Evolutionary conservation across 2,329 filamentous ascomycete species (phyloP).

Genomic region (Sordariomycetes sp.): DNA sequence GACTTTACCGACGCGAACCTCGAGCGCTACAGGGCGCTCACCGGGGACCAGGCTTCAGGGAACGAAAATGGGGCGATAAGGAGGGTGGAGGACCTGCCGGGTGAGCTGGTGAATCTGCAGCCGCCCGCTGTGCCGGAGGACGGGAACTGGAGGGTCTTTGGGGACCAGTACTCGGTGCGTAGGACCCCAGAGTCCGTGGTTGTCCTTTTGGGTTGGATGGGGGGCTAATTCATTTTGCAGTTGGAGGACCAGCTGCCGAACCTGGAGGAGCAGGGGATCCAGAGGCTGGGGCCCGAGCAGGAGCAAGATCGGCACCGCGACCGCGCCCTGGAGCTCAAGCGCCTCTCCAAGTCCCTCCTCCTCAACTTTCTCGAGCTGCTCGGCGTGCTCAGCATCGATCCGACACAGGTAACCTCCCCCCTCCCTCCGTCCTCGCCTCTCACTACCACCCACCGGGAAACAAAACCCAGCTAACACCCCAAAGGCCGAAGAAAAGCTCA

Average conservation of each 20-base stretch:
- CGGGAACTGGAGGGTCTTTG: conserved; percentile 67
- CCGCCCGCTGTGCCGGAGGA: conserved; percentile 66
- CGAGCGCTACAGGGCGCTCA: background rate
- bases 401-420: conserved; percentile 33
- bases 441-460: background rate
- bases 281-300: conserved; percentile 40
- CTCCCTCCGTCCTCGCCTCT: background rate
- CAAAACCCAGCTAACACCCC: background rate
- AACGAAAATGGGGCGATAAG: background rate
- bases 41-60: background rate
- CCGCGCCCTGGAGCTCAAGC: conserved; percentile 58
- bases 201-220: background rate
- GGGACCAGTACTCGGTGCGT: conserved; percentile 46
- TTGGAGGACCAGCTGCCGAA: conserved; percentile 52
- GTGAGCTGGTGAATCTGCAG: conserved; percentile 66
- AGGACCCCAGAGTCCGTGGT: background rate
- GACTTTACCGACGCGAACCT: conserved; percentile 73
- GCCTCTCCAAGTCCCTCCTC: conserved; percentile 72
- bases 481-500: conserved; percentile 58
- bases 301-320: conserved; percentile 47
- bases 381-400: conserved; percentile 58
- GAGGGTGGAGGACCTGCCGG: conserved; percentile 39
- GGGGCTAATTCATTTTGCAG: conserved; percentile 16
- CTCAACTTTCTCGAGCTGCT: conserved; percentile 82
- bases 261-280: conserved; percentile 60